Conservation (phyloP, 768 basidiomycete species). For the Leucocoprinus sp. region DNA sequence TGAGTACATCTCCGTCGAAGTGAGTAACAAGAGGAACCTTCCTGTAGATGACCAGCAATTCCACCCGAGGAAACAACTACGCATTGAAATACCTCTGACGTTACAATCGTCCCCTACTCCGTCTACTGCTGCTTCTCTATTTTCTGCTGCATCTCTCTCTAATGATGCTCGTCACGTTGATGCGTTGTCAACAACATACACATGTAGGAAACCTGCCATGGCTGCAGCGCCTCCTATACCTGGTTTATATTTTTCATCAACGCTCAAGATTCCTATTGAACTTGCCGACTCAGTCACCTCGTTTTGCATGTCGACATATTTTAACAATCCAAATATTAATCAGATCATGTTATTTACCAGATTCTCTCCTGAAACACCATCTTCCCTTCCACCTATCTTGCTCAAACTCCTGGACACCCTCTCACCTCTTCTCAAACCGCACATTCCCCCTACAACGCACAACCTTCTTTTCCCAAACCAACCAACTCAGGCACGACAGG, state of each 20-base stretch:
- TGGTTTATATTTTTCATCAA: constrained; percentile 56
- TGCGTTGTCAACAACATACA: not conserved
- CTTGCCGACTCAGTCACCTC: constrained; percentile 40
- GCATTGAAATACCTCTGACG: constrained; percentile 11
- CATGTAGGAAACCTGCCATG: not conserved
- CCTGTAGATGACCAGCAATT: constrained; percentile 3
- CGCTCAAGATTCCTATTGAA: constrained; percentile 39
- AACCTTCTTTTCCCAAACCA: constrained; percentile 51
- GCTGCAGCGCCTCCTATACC: constrained; percentile 44
- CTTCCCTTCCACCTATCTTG: constrained; percentile 46
- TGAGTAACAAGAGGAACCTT: constrained; percentile 4
- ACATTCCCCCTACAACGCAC: constrained; percentile 42
- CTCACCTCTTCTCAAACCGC: constrained; percentile 36
- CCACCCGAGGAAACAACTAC: constrained; percentile 11
- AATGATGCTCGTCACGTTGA: not conserved
- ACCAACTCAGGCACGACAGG: constrained; percentile 57
- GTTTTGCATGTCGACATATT: constrained; percentile 53
- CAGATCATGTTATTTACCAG: constrained; percentile 87
- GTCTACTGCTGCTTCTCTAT: constrained; percentile 4
- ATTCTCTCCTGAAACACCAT: constrained; percentile 13
- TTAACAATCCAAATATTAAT: constrained; percentile 43
- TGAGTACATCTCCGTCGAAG: not conserved
- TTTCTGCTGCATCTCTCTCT: constrained; percentile 9
- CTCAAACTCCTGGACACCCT: constrained; percentile 43
- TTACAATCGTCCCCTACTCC: constrained; percentile 1